Evolutionary conservation across 1,284 basidiomycete genomes (phyloP).

Genomic region (Mycena sp.): DNA sequence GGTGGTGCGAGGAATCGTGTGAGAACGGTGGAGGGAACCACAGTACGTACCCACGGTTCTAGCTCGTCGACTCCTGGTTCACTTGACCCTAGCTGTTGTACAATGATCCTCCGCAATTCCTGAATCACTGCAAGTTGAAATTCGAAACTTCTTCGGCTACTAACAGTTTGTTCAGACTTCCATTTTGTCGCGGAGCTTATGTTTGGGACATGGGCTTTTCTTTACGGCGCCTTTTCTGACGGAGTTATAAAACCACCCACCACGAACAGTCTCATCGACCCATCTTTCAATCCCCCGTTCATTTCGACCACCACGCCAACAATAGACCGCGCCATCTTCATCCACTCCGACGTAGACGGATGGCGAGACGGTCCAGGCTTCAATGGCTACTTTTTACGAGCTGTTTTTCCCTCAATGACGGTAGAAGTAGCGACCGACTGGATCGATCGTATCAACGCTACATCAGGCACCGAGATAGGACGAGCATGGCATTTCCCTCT

Average conservation of each 20-base stretch:
- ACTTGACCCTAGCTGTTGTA: conserved; percentile 46
- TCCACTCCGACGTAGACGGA: conserved; percentile 50
- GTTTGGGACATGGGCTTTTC: conserved; percentile 66
- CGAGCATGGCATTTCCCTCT: conserved; percentile 61
- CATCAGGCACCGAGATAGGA: conserved; percentile 40
- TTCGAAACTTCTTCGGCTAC: background rate
- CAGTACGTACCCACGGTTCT: conserved; percentile 45
- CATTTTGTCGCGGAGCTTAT: conserved; percentile 74
- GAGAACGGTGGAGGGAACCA: conserved; percentile 66
- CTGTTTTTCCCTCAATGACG: conserved; percentile 70
- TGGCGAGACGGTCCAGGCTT: conserved; percentile 72
- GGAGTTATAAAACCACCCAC: background rate
- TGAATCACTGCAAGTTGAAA: conserved; percentile 59
- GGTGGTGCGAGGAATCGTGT: conserved; percentile 49
- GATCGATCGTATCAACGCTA: conserved; percentile 56
- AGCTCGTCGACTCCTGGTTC: background rate
- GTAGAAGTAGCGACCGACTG: conserved; percentile 67
- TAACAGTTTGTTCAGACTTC: conserved; percentile 43
- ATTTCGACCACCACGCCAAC: conserved; percentile 32
- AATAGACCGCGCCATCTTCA: conserved; percentile 60
- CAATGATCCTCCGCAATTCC: conserved; percentile 65
- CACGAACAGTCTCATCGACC: background rate
- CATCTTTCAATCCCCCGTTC: conserved; percentile 52
- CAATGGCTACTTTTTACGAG: conserved; percentile 66
- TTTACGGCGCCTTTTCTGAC: conserved; percentile 50